Conservation (phyloP, 805 yeast genomes). For the Clavispora fructus region DNA sequence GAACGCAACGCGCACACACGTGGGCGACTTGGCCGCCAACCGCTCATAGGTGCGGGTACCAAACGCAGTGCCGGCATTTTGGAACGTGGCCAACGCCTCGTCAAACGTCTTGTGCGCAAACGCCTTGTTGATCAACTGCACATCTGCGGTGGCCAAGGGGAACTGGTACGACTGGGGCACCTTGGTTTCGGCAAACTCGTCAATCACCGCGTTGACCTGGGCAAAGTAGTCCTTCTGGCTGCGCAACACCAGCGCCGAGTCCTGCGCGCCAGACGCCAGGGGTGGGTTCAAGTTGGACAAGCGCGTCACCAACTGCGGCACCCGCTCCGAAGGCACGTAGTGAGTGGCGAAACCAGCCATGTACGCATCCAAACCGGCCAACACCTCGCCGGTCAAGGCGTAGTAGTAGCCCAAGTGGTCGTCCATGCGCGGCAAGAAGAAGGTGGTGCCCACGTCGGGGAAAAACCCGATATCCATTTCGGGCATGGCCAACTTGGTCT, state of each 20-base stretch:
- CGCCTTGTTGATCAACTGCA: slow-evolving; percentile 61
- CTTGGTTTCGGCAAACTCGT: slow-evolving; percentile 64
- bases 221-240: slow-evolving; percentile 40
- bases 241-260: slow-evolving; percentile 15
- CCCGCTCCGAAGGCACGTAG: slow-evolving; percentile 63
- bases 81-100: slow-evolving; percentile 50
- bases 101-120: slow-evolving; percentile 54
- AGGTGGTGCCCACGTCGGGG: slow-evolving; percentile 94
- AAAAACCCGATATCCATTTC: slow-evolving; percentile 95
- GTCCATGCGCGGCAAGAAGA: slow-evolving; percentile 78
- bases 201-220: slow-evolving; percentile 66
- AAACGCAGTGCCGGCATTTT: slow-evolving; percentile 56
- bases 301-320: slow-evolving; percentile 59
- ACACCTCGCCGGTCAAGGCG: slow-evolving; percentile 78
- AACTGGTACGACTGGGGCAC: slow-evolving; percentile 60
- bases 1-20: slow-evolving; percentile 71
- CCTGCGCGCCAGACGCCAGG: slow-evolving; percentile 22
- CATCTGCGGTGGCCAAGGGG: slow-evolving; percentile 50
- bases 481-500: slow-evolving; percentile 93
- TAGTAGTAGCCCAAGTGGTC: slow-evolving; percentile 80
- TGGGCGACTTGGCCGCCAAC: slow-evolving; percentile 63
- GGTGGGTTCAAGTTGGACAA: slow-evolving; percentile 56
- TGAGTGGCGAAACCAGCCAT: slow-evolving; percentile 87
- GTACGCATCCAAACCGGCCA: slow-evolving; percentile 77
- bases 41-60: slow-evolving; percentile 54